phyloP scores from a whole-genome alignment of 345 rosid species.

The Aquilaria malaccensis region DNA sequence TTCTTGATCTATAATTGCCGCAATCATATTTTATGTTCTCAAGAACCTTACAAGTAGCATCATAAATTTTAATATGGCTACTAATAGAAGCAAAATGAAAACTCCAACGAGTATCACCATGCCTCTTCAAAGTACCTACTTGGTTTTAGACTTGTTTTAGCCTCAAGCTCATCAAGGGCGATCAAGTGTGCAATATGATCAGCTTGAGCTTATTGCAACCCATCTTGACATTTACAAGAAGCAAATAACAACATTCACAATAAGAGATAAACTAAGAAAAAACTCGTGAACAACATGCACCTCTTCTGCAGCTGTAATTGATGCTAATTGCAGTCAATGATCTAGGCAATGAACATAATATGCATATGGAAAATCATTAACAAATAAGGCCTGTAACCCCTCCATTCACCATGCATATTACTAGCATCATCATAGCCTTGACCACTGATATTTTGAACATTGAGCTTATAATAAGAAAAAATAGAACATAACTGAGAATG shows the following conservation, averaged over 20 bases:
- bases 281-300: not conserved
- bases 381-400: slow-evolving; percentile 1
- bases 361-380: slow-evolving; percentile 2
- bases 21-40: not conserved
- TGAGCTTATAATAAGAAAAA: not conserved
- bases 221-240: not conserved
- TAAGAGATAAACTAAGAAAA: not conserved
- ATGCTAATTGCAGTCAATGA: slow-evolving; percentile 1
- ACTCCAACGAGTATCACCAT: not conserved
- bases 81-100: too few relatives aligned
- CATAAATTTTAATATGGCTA: too few relatives aligned
- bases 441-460: not conserved
- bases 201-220: not conserved
- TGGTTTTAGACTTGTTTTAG: not conserved
- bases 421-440: slow-evolving; percentile 3
- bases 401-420: not conserved
- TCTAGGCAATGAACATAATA: slow-evolving; percentile 14
- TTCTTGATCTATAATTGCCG: not conserved
- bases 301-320: slow-evolving; percentile 1
- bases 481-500: not conserved
- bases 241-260: not conserved
- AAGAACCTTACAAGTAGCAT: not conserved
- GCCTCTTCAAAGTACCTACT: not conserved
- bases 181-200: not conserved
- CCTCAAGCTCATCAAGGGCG: not conserved